These are phyloP conservation scores for Cercophora newfieldiana DNA, from an alignment of 495 filamentous ascomycete genomes.

Conservation along the genomic window DNA sequence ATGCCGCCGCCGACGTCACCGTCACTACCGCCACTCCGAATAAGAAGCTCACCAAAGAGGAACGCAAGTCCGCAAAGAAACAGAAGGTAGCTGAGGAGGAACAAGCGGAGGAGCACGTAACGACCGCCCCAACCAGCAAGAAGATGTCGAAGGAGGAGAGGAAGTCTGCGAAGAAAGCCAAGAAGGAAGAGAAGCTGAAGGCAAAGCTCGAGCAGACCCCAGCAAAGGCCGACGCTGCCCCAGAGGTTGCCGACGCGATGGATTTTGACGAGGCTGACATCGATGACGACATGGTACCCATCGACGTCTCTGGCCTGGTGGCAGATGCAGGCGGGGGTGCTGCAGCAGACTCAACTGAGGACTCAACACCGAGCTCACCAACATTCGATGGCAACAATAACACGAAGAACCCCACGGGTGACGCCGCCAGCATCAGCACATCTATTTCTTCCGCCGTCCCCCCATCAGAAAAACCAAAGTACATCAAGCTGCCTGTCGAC, in stretches of 20 bases:
- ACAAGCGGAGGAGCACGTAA: background rate
- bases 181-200: conserved; percentile 32
- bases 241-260: conserved; percentile 25
- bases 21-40: conserved; percentile 28
- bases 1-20: conserved; percentile 25
- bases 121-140: background rate
- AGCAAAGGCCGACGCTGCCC: conserved; percentile 23
- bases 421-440: conserved; percentile 62
- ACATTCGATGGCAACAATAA: conserved; percentile 54
- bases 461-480: conserved; percentile 55
- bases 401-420: conserved; percentile 42
- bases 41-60: conserved; percentile 40
- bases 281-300: conserved; percentile 36
- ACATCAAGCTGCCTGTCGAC: conserved; percentile 59
- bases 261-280: conserved; percentile 23
- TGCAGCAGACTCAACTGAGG: conserved; percentile 45
- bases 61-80: conserved; percentile 36
- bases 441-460: conserved; percentile 70
- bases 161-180: conserved; percentile 28
- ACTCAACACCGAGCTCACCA: conserved; percentile 61
- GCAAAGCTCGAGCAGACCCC: conserved; percentile 21
- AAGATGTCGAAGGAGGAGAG: conserved; percentile 36
- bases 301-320: conserved; percentile 50
- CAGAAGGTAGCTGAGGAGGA: conserved; percentile 31
- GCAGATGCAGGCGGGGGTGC: conserved; percentile 44